Evolutionary conservation across 2,329 filamentous ascomycete species (phyloP).

Genomic region (Cercospora sp.): DNA sequence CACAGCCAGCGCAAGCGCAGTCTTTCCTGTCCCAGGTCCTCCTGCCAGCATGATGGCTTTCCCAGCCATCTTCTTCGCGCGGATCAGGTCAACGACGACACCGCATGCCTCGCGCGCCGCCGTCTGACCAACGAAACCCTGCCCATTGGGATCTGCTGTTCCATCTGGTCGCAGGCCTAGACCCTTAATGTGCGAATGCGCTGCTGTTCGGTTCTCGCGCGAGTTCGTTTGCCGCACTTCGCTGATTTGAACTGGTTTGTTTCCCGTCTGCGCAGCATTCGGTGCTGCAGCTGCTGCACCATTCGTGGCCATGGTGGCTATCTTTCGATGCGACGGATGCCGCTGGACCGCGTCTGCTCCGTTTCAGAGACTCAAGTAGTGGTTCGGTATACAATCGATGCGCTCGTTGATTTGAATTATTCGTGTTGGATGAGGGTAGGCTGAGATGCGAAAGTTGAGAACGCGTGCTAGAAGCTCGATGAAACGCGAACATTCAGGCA

Average conservation of each 20-base stretch:
- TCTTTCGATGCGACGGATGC: background rate
- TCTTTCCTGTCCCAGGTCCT: conserved; percentile 95
- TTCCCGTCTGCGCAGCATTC: conserved; percentile 30
- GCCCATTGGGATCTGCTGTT: conserved; percentile 72
- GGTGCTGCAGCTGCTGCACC: conserved; percentile 29
- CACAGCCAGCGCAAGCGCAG: conserved; percentile 88
- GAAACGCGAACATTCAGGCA: background rate
- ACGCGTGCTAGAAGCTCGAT: background rate
- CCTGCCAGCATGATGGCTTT: conserved; percentile 90
- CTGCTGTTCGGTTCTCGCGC: conserved; percentile 92
- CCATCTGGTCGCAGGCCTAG: conserved; percentile 85
- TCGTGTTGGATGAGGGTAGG: background rate
- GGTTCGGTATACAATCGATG: background rate
- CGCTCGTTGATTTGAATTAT: background rate
- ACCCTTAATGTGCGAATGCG: conserved; percentile 97
- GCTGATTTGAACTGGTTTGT: conserved; percentile 39
- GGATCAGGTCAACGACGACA: conserved; percentile 92
- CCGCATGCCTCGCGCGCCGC: conserved; percentile 93
- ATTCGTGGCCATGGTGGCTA: conserved; percentile 30
- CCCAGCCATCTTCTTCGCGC: conserved; percentile 95
- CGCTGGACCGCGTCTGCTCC: background rate
- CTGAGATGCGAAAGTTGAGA: background rate
- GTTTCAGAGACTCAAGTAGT: background rate
- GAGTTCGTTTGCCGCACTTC: conserved; percentile 39
- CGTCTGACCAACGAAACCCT: conserved; percentile 87